Evolutionary conservation across 179 eudicot species (phyloP), one percentile per base, ranked within the genome.

Genomic region (Carnegiea gigantea): DNA sequence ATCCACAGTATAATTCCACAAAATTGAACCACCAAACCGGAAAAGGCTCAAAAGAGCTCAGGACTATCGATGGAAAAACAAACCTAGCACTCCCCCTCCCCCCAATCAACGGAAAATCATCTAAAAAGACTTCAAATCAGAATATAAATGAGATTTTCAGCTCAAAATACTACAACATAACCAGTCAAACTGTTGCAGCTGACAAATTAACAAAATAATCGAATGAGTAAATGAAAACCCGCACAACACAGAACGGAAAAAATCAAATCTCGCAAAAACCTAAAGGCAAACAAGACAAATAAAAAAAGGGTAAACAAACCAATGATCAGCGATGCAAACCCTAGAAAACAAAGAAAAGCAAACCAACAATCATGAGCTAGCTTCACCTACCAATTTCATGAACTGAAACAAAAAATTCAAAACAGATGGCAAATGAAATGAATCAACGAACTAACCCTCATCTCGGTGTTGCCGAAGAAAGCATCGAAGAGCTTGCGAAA

Each of bases 391-490:
- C 57, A 57, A 57, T 57, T 57, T 53, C 17, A 46, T n/a, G 36
- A 77, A 71, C 18, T 54, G 4, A 73, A 43, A 54, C 48, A 28
- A 23, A 67, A 6, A 81, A 76, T 28, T 1, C 24, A 8, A 3
- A 74, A 79, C 36, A n/a, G 5, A 23, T 14, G 20, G 57, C 44
- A 1, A n/a, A 11, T 64, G 23, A 30, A n/a, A 11, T 64, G 23
- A 30, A 23, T 40, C 15, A 64, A 23, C 49, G 10, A 57, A 74
- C 83, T 24, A 77, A 96, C 99, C 88, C 99, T 87, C 99, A 95
- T 93, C 89, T 94, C 97, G 65, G 91, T 82, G 86, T 91, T 93
- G 83, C 98, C 98, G 86, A 94, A 94, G 95, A 94, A 94, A 59
- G 98, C 72, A 65, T 94, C 98, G 79, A 94, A 94, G 46, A 94